Evolutionary conservation across 2,329 filamentous ascomycete species (phyloP).

Genomic region (Mariannaea sp.): DNA sequence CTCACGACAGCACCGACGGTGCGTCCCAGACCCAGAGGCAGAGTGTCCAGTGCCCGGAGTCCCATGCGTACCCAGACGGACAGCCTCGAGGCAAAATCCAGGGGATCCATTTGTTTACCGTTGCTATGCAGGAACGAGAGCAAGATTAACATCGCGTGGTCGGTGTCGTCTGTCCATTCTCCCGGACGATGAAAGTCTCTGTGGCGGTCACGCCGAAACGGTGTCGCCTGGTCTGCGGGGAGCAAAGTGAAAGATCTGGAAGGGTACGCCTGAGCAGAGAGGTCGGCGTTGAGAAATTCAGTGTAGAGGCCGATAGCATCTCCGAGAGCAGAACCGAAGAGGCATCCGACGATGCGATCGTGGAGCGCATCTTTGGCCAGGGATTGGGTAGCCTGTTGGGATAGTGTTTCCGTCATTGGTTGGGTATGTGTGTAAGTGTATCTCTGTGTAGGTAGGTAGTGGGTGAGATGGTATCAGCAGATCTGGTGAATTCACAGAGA

Average conservation of each 20-base stretch:
- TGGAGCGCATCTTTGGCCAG: slow-evolving; percentile 35
- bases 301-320: slow-evolving; percentile 61
- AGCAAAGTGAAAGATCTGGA: slow-evolving; percentile 47
- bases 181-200: slow-evolving; percentile 47
- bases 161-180: slow-evolving; percentile 61
- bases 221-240: slow-evolving; percentile 44
- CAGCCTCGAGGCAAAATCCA: slow-evolving; percentile 52
- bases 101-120: slow-evolving; percentile 43
- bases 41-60: slow-evolving; percentile 50
- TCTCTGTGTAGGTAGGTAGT: too few species aligned
- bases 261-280: slow-evolving; percentile 45
- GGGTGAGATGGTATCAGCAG: background rate
- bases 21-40: slow-evolving; percentile 53
- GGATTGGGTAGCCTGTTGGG: slow-evolving; percentile 21
- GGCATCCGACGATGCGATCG: slow-evolving; percentile 49
- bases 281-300: slow-evolving; percentile 51
- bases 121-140: slow-evolving; percentile 53
- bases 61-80: slow-evolving; percentile 54
- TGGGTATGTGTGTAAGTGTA: background rate
- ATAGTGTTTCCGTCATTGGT: slow-evolving; percentile 8
- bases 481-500: too few species aligned
- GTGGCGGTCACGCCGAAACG: slow-evolving; percentile 51
- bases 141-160: slow-evolving; percentile 55
- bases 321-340: slow-evolving; percentile 57
- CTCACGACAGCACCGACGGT: slow-evolving; percentile 53